These are phyloP conservation scores for Fusarium avenaceum DNA, from an alignment of 2,329 filamentous ascomycete species.

Conservation along the genomic window DNA sequence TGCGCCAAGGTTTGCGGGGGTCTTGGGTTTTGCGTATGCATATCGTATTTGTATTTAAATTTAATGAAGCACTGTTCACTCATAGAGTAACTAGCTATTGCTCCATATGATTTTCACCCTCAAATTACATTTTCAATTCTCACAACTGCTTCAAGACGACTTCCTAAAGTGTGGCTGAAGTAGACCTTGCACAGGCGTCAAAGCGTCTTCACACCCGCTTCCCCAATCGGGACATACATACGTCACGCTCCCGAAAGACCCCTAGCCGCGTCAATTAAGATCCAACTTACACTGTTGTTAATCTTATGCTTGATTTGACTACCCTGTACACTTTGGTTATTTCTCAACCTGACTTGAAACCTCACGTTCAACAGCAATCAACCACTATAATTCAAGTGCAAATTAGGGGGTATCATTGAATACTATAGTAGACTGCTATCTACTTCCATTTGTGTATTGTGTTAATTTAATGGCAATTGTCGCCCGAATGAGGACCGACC, in stretches of 20 bases:
- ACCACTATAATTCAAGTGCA: not conserved
- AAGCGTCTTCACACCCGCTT: conserved; percentile 15
- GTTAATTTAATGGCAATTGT: conserved; percentile 9
- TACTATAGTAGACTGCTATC: not conserved
- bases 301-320: not conserved
- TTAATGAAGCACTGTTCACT: not conserved
- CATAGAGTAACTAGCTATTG: not conserved
- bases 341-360: conserved; percentile 2
- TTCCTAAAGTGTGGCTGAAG: conserved; percentile 34
- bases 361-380: not conserved
- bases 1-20: conserved; percentile 40
- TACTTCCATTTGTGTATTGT: not conserved
- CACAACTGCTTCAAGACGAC: not conserved
- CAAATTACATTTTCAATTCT: not conserved
- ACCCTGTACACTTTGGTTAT: not conserved
- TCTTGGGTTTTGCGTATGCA: conserved; percentile 17
- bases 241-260: conserved; percentile 35
- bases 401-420: conserved; percentile 6
- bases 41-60: not conserved
- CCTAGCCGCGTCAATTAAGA: conserved; percentile 29
- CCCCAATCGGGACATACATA: conserved; percentile 26
- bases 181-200: conserved; percentile 17
- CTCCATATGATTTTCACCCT: not conserved
- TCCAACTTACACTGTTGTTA: not conserved
- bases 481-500: not conserved